Conservation (phyloP, 441 rosid genomes). For the Aleurites moluccanus region DNA sequence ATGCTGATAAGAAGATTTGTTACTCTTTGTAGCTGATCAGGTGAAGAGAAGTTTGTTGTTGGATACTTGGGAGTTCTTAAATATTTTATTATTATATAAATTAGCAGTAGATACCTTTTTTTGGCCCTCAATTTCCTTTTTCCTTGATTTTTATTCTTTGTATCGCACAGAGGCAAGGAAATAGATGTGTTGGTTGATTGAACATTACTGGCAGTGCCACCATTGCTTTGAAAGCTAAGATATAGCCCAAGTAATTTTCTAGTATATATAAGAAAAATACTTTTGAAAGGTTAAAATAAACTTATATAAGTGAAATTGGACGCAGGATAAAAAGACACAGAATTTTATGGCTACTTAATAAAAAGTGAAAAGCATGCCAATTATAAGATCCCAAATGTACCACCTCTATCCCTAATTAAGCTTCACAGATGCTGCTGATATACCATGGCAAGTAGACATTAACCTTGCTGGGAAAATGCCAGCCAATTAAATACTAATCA, state of each 20-base stretch:
- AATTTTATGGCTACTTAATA: no score
- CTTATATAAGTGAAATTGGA: not conserved
- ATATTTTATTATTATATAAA: slow-evolving; percentile 2
- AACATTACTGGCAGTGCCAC: not conserved
- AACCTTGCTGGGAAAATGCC: no score
- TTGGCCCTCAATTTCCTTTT: not conserved
- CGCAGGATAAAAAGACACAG: no score
- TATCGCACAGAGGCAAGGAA: not conserved
- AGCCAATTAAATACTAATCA: no score
- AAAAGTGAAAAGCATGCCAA: no score
- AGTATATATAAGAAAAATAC: not conserved
- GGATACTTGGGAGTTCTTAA: not conserved
- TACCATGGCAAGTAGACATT: no score
- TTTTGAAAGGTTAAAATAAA: not conserved
- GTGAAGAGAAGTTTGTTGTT: slow-evolving; percentile 16
- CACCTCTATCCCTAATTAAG: no score
- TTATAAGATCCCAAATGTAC: no score
- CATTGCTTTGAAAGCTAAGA: not conserved
- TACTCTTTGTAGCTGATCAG: slow-evolving; percentile 12
- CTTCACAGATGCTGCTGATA: no score
- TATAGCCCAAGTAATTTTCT: not conserved
- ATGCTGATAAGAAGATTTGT: slow-evolving; percentile 18
- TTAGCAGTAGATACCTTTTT: not conserved
- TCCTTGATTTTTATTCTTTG: not conserved
- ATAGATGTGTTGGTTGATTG: not conserved